Conservation (phyloP, 2,329 filamentous ascomycete species). For the Colletotrichum simmondsii region DNA sequence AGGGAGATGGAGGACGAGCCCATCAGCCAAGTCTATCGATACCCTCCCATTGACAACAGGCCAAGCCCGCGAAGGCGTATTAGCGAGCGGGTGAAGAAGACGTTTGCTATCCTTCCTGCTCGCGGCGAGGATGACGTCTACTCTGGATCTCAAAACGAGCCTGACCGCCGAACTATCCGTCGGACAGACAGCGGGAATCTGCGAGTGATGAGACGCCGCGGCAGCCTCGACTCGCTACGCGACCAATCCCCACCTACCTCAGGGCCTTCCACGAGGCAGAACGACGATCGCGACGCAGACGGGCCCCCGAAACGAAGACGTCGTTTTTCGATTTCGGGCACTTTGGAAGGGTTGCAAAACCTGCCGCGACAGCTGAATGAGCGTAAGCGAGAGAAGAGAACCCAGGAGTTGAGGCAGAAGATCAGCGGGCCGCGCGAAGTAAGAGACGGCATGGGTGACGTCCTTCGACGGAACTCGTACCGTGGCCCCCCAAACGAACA, state of each 20-base stretch:
- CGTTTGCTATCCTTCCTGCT: constrained; percentile 70
- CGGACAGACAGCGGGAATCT: constrained; percentile 70
- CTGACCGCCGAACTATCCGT: constrained; percentile 67
- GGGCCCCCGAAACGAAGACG: constrained; percentile 36
- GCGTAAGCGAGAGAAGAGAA: constrained; percentile 67
- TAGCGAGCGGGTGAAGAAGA: constrained; percentile 65
- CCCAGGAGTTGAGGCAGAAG: constrained; percentile 66
- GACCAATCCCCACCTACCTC: constrained; percentile 34
- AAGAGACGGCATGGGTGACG: constrained; percentile 67
- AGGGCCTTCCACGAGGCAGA: constrained; percentile 47
- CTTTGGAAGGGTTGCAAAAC: constrained; percentile 63
- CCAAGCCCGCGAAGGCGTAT: constrained; percentile 59
- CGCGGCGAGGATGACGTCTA: constrained; percentile 52
- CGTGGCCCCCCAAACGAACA: constrained; percentile 40
- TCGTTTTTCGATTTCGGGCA: constrained; percentile 56
- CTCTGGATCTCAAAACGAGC: constrained; percentile 41
- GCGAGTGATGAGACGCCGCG: constrained; percentile 65
- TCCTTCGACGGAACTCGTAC: constrained; percentile 59
- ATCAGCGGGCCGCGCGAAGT: constrained; percentile 71
- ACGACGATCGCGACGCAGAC: constrained; percentile 40
- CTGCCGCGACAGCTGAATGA: constrained; percentile 68
- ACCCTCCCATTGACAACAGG: constrained; percentile 62
- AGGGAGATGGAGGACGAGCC: constrained; percentile 46
- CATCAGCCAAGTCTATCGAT: constrained; percentile 54
- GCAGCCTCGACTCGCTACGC: constrained; percentile 57